Percentiles rank a stretch among this genome's conserved stretches.
Evolutionary conservation across 2,329 filamentous ascomycete genomes (phyloP).

Genomic region (Mycosphaerella arachidis): DNA sequence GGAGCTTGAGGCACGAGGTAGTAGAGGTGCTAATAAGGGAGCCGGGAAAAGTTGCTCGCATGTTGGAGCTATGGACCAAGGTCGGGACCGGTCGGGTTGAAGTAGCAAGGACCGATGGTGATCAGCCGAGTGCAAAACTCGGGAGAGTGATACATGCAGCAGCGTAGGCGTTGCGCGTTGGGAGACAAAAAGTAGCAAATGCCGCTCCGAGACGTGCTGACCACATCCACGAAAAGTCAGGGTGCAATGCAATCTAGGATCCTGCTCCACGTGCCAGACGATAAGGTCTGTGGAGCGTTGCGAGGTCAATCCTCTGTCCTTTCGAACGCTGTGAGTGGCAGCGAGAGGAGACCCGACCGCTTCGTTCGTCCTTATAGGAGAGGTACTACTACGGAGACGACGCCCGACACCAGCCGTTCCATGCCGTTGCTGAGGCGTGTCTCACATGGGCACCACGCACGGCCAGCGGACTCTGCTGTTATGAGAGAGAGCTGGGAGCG

Average conservation of each 20-base stretch:
- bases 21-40: background rate
- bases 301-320: background rate
- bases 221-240: background rate
- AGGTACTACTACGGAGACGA: background rate
- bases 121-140: background rate
- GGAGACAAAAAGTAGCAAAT: background rate
- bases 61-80: background rate
- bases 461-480: too few species aligned
- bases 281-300: background rate
- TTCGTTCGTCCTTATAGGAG: background rate
- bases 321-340: background rate
- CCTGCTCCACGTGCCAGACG: background rate
- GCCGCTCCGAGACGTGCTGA: background rate
- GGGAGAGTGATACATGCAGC: background rate
- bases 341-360: constrained; percentile 5
- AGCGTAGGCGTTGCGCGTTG: background rate
- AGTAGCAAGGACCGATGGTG: background rate
- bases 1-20: background rate
- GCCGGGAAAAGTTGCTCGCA: background rate
- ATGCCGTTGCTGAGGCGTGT: background rate
- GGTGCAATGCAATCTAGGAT: background rate
- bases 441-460: background rate
- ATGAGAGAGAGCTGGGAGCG: background rate
- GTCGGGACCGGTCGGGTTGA: background rate
- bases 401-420: constrained; percentile 4